Percentiles rank a stretch among this genome's conserved stretches.
phyloP scores from a whole-genome alignment of 441 rosid genomes.

The Flueggea neowawraea region DNA sequence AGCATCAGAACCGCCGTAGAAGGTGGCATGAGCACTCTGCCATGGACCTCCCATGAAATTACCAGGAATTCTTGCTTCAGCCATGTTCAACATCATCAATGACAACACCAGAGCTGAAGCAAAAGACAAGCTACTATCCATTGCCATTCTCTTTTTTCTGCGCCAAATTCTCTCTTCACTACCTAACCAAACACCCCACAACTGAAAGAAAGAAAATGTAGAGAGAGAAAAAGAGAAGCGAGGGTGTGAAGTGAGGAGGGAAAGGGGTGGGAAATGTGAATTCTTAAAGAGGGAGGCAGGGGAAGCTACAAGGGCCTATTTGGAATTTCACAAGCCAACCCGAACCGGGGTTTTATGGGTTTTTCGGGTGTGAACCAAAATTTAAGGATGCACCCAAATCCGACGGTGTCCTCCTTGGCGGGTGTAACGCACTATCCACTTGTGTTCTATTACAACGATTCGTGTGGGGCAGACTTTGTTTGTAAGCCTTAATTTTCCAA shows the following conservation, averaged over 20 bases:
- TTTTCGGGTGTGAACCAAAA: no score
- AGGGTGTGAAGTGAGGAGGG: conserved; percentile 20
- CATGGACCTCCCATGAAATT: conserved; percentile 45
- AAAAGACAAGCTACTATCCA: background rate
- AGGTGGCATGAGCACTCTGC: conserved; percentile 68
- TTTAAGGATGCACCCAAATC: no score
- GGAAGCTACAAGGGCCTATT: conserved; percentile 17
- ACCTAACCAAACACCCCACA: background rate
- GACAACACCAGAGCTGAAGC: conserved; percentile 5
- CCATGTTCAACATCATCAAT: conserved; percentile 1
- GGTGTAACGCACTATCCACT: no score
- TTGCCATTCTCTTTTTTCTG: conserved; percentile 24
- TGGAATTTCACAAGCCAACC: conserved; percentile 14
- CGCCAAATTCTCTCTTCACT: background rate
- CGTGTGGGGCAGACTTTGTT: no score
- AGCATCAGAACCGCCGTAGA: conserved; percentile 73
- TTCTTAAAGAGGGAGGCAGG: no score
- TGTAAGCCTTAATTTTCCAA: no score
- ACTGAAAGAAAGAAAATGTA: background rate
- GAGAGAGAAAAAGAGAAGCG: conserved; percentile 2
- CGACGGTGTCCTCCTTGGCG: no score
- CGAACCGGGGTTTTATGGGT: no score
- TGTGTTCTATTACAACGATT: no score
- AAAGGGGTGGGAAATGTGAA: background rate
- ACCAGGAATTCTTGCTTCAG: conserved; percentile 52